phyloP scores from a whole-genome alignment of 1,284 basidiomycete species.

The Heterobasidion irregulare region DNA sequence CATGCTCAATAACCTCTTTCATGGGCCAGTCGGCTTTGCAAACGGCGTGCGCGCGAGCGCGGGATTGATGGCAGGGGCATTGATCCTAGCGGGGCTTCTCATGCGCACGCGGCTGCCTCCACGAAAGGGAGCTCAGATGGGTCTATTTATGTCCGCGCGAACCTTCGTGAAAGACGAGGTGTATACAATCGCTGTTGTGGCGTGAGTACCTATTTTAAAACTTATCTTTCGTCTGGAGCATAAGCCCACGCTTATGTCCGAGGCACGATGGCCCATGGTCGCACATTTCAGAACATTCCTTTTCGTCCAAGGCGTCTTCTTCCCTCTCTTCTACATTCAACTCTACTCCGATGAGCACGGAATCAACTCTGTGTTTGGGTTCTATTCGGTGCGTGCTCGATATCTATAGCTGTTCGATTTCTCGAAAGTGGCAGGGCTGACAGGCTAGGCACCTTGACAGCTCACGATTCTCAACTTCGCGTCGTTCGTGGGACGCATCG shows the following conservation, averaged over 20 bases:
- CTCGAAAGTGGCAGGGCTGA: neutral
- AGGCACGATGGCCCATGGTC: neutral
- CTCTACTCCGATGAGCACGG: slow-evolving; percentile 22
- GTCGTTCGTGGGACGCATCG: slow-evolving; percentile 19
- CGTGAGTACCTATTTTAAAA: neutral
- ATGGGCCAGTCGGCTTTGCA: slow-evolving; percentile 11
- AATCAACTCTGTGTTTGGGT: slow-evolving; percentile 7
- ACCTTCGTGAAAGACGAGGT: neutral
- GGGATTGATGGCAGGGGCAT: slow-evolving; percentile 1
- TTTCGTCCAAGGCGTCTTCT: slow-evolving; percentile 28
- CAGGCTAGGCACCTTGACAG: slow-evolving; percentile 8
- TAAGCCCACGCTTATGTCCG: neutral
- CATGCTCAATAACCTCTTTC: slow-evolving; percentile 20
- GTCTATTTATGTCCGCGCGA: slow-evolving; percentile 16
- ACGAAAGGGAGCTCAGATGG: slow-evolving; percentile 18
- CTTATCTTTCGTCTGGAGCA: neutral
- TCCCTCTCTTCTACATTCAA: slow-evolving; percentile 38
- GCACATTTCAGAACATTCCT: slow-evolving; percentile 20
- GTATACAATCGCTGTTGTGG: neutral
- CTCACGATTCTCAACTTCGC: slow-evolving; percentile 24
- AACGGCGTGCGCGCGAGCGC: slow-evolving; percentile 9
- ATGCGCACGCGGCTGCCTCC: slow-evolving; percentile 2
- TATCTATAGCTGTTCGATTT: neutral
- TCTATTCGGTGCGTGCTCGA: slow-evolving; percentile 8
- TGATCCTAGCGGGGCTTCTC: slow-evolving; percentile 2